Percentiles rank a stretch among this genome's conserved stretches.
Evolutionary conservation across 163 green algal genomes (phyloP).

Genomic region (Scenedesmus sp.): DNA sequence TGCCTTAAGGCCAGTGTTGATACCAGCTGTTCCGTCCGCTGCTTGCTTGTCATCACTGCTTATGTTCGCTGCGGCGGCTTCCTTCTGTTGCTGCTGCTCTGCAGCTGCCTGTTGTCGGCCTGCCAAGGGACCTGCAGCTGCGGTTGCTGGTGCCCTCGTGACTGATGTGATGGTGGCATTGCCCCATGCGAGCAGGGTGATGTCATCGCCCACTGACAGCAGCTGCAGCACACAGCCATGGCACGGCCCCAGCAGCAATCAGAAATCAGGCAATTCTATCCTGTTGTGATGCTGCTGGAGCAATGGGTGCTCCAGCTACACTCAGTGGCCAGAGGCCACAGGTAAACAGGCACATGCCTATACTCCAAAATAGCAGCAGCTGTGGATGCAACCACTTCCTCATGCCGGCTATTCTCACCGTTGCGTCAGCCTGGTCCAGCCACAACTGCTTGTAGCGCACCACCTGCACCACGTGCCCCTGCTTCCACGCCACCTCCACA

Average conservation of each 20-base stretch:
- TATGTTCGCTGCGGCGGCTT: not conserved
- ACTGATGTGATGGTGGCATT: constrained; percentile 31
- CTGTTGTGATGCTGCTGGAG: not conserved
- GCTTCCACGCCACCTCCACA: constrained; percentile 9
- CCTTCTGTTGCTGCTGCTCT: constrained; percentile 23
- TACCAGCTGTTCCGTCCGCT: not conserved
- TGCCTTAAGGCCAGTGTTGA: not conserved
- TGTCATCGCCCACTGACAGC: constrained; percentile 4
- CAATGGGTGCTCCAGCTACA: too few relatives aligned
- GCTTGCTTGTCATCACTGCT: not conserved
- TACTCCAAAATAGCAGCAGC: too few relatives aligned
- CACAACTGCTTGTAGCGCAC: constrained; percentile 21
- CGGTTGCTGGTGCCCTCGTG: constrained; percentile 1
- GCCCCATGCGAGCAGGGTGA: constrained; percentile 40
- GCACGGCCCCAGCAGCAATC: too few relatives aligned
- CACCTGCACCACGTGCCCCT: constrained; percentile 31
- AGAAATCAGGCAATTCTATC: too few relatives aligned
- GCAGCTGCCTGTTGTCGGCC: too few relatives aligned
- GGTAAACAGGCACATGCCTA: too few relatives aligned
- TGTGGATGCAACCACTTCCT: too few relatives aligned
- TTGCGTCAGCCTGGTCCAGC: constrained; percentile 42
- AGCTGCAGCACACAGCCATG: not conserved
- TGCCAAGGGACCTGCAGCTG: too few relatives aligned
- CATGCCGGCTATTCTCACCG: not conserved
- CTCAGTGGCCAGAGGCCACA: too few relatives aligned